These are phyloP conservation scores for Apiospora koreana DNA, from an alignment of 2,329 filamentous ascomycete species.

Conservation along the genomic window DNA sequence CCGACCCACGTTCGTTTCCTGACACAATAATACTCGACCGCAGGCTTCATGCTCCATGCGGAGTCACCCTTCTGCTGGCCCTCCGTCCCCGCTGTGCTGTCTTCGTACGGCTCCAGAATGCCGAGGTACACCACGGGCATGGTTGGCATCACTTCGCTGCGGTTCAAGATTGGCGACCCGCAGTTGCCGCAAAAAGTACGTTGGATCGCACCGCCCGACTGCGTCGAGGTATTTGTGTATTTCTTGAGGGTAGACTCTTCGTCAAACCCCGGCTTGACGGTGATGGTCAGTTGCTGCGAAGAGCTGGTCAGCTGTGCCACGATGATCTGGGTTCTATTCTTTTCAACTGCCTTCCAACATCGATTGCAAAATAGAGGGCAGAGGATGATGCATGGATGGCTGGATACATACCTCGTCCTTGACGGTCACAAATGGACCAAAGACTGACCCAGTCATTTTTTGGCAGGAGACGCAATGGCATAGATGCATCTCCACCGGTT, in stretches of 20 bases:
- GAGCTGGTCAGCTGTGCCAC: neutral
- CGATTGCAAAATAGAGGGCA: too few relatives aligned
- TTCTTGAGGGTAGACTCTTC: neutral
- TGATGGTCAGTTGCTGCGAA: neutral
- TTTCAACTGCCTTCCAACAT: too few relatives aligned
- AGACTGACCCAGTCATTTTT: neutral
- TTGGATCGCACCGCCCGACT: neutral
- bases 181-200: neutral
- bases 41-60: neutral
- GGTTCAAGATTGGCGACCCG: neutral
- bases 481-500: neutral
- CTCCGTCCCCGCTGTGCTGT: neutral
- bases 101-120: constrained; percentile 1
- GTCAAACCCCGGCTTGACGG: neutral
- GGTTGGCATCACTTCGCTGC: neutral
- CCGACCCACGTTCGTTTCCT: neutral
- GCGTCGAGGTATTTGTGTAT: neutral
- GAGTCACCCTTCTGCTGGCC: neutral
- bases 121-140: neutral
- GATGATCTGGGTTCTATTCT: too few relatives aligned
- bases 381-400: neutral
- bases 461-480: constrained; percentile 1
- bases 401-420: neutral
- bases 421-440: neutral
- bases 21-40: neutral